phyloP scores from a whole-genome alignment of 768 basidiomycete species.

The Hypholoma sublateritium region DNA sequence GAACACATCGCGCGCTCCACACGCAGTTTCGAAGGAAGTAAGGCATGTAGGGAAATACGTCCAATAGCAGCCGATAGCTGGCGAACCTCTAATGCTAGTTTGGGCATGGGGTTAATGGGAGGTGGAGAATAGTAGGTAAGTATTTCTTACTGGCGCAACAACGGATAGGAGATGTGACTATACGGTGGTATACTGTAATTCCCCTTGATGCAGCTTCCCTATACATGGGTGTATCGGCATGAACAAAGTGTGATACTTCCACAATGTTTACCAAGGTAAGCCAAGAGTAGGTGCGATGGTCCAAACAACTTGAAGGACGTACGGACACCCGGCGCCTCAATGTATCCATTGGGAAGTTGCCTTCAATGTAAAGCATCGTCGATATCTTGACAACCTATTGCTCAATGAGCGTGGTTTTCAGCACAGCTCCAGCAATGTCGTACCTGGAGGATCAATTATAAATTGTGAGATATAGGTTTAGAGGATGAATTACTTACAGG shows the following conservation, averaged over 20 bases:
- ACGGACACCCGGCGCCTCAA: conserved; percentile 99
- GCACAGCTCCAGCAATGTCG: conserved; percentile 1
- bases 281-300: not conserved
- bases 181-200: conserved; percentile 95
- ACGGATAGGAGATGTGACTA: conserved; percentile 96
- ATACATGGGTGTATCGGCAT: conserved; percentile 93
- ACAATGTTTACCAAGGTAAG: conserved; percentile 78
- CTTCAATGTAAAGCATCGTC: conserved; percentile 96
- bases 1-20: conserved; percentile 85
- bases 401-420: not conserved
- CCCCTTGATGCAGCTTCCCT: conserved; percentile 93
- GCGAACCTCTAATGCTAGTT: conserved; percentile 67
- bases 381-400: conserved; percentile 90
- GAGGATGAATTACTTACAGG: conserved; percentile 54
- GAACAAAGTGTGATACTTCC: conserved; percentile 96
- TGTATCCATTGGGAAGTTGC: conserved; percentile 84
- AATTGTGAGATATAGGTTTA: conserved; percentile 1
- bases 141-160: conserved; percentile 81
- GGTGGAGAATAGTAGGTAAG: not conserved
- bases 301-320: conserved; percentile 36
- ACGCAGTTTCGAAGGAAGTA: conserved; percentile 83
- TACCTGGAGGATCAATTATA: conserved; percentile 93
- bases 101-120: not conserved
- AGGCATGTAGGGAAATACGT: conserved; percentile 78
- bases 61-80: conserved; percentile 91